These are phyloP conservation scores for Saussurea involucrata DNA, from an alignment of 129 eudicot genomes.

Conservation along the genomic window DNA sequence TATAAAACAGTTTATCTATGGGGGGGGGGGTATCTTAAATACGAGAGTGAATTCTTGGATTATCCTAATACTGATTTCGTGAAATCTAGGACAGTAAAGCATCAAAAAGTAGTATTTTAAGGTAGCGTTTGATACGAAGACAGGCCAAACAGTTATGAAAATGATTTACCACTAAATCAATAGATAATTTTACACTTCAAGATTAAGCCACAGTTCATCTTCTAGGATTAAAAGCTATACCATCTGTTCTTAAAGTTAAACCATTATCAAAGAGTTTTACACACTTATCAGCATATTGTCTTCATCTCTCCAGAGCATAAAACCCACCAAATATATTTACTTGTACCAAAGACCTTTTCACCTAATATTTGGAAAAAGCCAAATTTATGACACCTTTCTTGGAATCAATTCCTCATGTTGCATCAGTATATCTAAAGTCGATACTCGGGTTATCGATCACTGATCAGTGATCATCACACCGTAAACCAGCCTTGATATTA, in stretches of 20 bases:
- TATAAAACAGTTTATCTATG: background rate
- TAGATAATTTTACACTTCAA: background rate
- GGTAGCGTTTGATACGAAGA: background rate
- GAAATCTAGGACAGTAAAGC: background rate
- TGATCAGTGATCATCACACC: constrained; percentile 69
- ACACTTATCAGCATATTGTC: constrained; percentile 18
- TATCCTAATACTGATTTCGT: background rate
- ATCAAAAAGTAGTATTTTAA: background rate
- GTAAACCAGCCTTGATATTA: constrained; percentile 70
- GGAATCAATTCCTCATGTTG: background rate
- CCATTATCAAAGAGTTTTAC: constrained; percentile 16
- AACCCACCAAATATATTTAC: constrained; percentile 28
- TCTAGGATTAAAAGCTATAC: background rate
- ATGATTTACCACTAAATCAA: background rate
- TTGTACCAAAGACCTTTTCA: constrained; percentile 34
- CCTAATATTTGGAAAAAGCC: constrained; percentile 42
- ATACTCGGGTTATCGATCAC: background rate
- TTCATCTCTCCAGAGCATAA: constrained; percentile 6
- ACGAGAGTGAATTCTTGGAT: background rate
- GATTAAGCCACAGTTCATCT: background rate
- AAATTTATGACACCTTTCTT: background rate
- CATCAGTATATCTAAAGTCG: background rate
- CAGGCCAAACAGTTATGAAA: too few relatives aligned
- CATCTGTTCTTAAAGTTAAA: background rate
- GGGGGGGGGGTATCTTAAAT: background rate